phyloP scores from a whole-genome alignment of 441 rosid species.

The Populus hybrid region DNA sequence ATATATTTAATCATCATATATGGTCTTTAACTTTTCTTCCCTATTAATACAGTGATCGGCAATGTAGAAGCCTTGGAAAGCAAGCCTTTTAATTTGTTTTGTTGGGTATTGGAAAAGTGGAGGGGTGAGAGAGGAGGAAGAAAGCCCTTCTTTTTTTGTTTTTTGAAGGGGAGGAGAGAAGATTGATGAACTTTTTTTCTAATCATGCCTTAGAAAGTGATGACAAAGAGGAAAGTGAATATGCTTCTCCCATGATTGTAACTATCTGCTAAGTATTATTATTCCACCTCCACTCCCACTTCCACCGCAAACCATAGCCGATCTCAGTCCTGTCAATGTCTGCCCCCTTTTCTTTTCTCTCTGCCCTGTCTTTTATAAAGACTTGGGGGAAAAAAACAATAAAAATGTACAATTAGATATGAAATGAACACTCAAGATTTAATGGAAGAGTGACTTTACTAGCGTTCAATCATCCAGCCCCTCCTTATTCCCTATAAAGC shows the following conservation, averaged over 20 bases:
- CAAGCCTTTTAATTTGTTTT: conserved; percentile 24
- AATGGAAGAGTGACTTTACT: conserved; percentile 27
- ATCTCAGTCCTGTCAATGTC: conserved; percentile 44
- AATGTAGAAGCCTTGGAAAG: conserved; percentile 36
- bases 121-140: conserved; percentile 5
- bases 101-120: conserved; percentile 22
- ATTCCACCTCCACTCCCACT: conserved; percentile 49
- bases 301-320: conserved; percentile 50
- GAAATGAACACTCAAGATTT: conserved; percentile 17
- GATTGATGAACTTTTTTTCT: conserved; percentile 56
- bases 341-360: conserved; percentile 5
- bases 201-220: no score
- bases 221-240: conserved; percentile 81
- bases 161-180: conserved; percentile 17
- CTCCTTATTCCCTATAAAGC: conserved; percentile 66
- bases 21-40: background rate
- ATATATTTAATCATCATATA: background rate
- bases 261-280: conserved; percentile 39
- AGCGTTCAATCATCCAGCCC: conserved; percentile 52
- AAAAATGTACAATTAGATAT: background rate
- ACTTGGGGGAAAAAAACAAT: background rate
- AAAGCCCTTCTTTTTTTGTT: conserved; percentile 2
- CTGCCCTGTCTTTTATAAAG: conserved; percentile 14
- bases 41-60: background rate
- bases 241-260: conserved; percentile 63